These are phyloP conservation scores for Trametes elegans DNA, from an alignment of 768 basidiomycete genomes.

Conservation along the genomic window DNA sequence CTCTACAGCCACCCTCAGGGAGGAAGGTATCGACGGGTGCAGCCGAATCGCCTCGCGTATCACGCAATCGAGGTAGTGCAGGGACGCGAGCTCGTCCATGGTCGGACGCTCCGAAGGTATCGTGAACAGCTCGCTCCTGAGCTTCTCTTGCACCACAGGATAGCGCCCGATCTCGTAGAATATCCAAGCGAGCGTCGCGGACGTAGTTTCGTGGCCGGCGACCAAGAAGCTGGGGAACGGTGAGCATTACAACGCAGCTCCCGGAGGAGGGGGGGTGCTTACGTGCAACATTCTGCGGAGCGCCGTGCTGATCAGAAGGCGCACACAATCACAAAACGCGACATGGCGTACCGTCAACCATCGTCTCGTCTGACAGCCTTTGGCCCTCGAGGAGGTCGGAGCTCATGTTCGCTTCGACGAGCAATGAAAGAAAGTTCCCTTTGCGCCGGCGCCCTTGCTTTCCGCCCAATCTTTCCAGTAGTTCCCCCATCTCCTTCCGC, in stretches of 20 bases:
- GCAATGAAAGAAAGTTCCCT: constrained; percentile 27
- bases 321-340: not conserved
- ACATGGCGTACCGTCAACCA: constrained; percentile 28
- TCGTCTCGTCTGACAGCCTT: constrained; percentile 33
- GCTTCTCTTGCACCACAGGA: constrained; percentile 34
- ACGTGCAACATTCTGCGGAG: constrained; percentile 3
- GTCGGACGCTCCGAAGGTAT: constrained; percentile 37
- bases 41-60: constrained; percentile 58
- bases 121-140: constrained; percentile 35
- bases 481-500: constrained; percentile 30
- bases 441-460: constrained; percentile 31
- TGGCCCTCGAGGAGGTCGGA: constrained; percentile 23
- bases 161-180: constrained; percentile 34
- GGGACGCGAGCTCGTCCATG: constrained; percentile 63
- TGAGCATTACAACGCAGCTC: not conserved
- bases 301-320: not conserved
- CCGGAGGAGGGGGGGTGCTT: not conserved
- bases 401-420: constrained; percentile 32
- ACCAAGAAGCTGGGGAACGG: constrained; percentile 17
- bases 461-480: constrained; percentile 23
- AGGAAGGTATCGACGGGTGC: constrained; percentile 47
- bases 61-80: constrained; percentile 66
- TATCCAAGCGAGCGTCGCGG: constrained; percentile 29
- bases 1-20: constrained; percentile 44
- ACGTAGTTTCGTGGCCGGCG: constrained; percentile 33